Percentiles rank a stretch among this genome's conserved stretches.
Conservation (phyloP, 768 basidiomycete genomes). For the Kondoa malvinella region DNA sequence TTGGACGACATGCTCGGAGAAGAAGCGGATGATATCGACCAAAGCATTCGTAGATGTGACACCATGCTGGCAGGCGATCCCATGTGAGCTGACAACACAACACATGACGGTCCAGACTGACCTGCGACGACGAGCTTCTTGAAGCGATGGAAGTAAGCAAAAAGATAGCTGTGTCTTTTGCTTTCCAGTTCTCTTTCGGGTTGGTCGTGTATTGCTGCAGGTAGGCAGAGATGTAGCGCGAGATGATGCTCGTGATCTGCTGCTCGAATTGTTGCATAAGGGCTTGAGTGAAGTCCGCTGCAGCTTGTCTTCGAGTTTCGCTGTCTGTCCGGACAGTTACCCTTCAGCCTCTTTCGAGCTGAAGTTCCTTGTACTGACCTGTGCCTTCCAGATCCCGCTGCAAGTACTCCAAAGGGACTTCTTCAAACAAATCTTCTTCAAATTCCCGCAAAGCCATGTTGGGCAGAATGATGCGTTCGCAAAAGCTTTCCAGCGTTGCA, state of each 20-base stretch:
- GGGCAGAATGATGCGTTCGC: slow-evolving; percentile 82
- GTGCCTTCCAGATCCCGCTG: slow-evolving; percentile 59
- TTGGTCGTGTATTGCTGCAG: slow-evolving; percentile 42
- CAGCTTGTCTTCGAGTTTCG: slow-evolving; percentile 76
- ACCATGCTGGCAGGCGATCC: slow-evolving; percentile 45
- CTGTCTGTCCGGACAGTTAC: slow-evolving; percentile 39
- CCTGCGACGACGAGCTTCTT: slow-evolving; percentile 68
- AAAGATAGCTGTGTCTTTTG: slow-evolving; percentile 86
- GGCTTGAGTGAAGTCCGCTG: slow-evolving; percentile 86
- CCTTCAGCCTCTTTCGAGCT: background rate
- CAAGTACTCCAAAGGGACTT: slow-evolving; percentile 89
- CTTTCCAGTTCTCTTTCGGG: slow-evolving; percentile 55
- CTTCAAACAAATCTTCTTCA: slow-evolving; percentile 89
- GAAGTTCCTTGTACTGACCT: slow-evolving; percentile 36
- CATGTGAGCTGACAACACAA: background rate
- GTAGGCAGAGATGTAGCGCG: slow-evolving; percentile 62
- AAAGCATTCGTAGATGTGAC: slow-evolving; percentile 83
- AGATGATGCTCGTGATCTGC: slow-evolving; percentile 73
- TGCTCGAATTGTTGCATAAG: slow-evolving; percentile 61
- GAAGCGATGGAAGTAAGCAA: slow-evolving; percentile 85
- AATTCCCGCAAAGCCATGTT: slow-evolving; percentile 74
- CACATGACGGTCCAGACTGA: slow-evolving; percentile 30
- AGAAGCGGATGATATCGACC: slow-evolving; percentile 88
- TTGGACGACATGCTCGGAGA: slow-evolving; percentile 72
- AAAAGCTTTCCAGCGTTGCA: slow-evolving; percentile 64